Percentiles rank a stretch among this genome's conserved stretches.
Evolutionary conservation across 2,329 filamentous ascomycete species (phyloP).

Genomic region (Hypoxylon sp.): DNA sequence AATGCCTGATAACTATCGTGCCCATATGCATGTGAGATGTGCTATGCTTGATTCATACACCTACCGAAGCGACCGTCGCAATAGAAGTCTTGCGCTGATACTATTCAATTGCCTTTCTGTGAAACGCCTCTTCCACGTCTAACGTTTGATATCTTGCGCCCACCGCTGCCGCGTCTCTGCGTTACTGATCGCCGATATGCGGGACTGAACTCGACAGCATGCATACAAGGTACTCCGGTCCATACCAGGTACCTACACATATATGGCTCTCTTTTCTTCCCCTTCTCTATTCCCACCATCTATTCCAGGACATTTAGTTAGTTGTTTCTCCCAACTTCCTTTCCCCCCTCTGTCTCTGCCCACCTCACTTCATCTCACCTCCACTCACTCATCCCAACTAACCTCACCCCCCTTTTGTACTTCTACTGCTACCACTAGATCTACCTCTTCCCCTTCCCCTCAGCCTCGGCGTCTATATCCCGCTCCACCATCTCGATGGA

Average conservation of each 20-base stretch:
- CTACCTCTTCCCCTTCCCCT: constrained; percentile 31
- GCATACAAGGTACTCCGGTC: neutral
- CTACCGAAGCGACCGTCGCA: neutral
- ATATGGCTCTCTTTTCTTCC: neutral
- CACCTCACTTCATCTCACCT: neutral
- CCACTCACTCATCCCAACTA: constrained; percentile 4
- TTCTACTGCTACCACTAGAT: no score
- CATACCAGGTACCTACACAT: constrained; percentile 12
- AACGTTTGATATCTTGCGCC: constrained; percentile 24
- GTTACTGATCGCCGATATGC: neutral
- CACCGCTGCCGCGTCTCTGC: constrained; percentile 15
- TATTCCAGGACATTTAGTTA: constrained; percentile 1
- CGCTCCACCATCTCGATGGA: constrained; percentile 91
- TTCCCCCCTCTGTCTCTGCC: no score
- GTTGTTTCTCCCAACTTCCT: neutral
- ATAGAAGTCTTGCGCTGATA: constrained; percentile 10
- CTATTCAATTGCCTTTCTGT: constrained; percentile 39
- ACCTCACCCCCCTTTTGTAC: neutral
- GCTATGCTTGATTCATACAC: neutral
- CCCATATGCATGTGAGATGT: neutral
- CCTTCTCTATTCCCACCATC: neutral
- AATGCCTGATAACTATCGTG: neutral
- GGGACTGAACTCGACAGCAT: neutral
- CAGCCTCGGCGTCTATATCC: constrained; percentile 60
- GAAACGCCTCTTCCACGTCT: constrained; percentile 39